These are phyloP conservation scores for Pulveroboletus ravenelii DNA, from an alignment of 768 basidiomycete species.

Conservation along the genomic window DNA sequence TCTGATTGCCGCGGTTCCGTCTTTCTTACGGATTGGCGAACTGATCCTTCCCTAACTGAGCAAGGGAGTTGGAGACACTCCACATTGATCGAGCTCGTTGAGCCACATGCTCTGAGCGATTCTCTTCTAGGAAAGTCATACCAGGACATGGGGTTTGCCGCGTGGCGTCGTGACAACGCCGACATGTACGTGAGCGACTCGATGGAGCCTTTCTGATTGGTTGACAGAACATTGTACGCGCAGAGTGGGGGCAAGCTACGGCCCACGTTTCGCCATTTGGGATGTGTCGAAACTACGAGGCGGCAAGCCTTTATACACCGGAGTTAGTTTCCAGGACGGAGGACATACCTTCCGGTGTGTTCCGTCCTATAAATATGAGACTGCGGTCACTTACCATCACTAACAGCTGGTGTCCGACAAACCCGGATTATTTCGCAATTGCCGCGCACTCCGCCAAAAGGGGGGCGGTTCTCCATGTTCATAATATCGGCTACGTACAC, in stretches of 20 bases:
- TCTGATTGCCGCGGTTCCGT: constrained; percentile 71
- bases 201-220: background rate
- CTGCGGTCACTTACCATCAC: background rate
- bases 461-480: constrained; percentile 67
- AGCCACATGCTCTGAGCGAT: constrained; percentile 59
- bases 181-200: constrained; percentile 57
- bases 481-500: constrained; percentile 61
- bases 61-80: constrained; percentile 56
- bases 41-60: constrained; percentile 53
- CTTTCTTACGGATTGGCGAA: constrained; percentile 79
- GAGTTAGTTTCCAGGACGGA: constrained; percentile 62
- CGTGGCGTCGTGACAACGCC: constrained; percentile 65
- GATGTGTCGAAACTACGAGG: constrained; percentile 67
- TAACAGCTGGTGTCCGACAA: constrained; percentile 71
- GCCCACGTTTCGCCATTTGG: constrained; percentile 72
- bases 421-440: constrained; percentile 74
- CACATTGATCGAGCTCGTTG: constrained; percentile 66
- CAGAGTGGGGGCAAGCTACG: constrained; percentile 74
- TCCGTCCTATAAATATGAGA: background rate
- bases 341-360: constrained; percentile 61
- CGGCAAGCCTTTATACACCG: constrained; percentile 64
- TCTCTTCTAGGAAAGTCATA: constrained; percentile 42
- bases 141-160: constrained; percentile 54
- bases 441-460: constrained; percentile 53
- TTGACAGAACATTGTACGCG: background rate